phyloP scores from a whole-genome alignment of 1,284 basidiomycete genomes.

The Moesziomyces sp. region DNA sequence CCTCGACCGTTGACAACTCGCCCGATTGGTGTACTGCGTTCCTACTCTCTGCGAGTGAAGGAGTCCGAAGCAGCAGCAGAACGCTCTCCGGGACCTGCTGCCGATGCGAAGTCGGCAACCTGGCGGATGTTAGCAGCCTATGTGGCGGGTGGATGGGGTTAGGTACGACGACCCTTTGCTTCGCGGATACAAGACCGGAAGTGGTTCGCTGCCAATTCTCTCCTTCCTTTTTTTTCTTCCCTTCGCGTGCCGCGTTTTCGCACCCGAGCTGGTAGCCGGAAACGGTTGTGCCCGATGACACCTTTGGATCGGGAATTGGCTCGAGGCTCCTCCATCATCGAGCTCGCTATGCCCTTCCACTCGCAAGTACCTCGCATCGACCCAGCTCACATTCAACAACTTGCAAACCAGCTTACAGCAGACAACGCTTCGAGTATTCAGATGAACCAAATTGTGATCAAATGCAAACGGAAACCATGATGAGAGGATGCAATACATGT shows the following conservation, averaged over 20 bases:
- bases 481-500: neutral
- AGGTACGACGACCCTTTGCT: slow-evolving; percentile 10
- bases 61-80: neutral
- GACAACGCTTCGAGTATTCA: neutral
- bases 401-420: neutral
- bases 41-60: neutral
- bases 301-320: neutral
- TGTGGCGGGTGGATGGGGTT: neutral
- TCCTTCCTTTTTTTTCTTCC: slow-evolving; percentile 8
- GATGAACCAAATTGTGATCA: neutral
- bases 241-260: slow-evolving; percentile 3
- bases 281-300: neutral
- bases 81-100: too few species aligned
- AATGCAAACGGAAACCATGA: slow-evolving; percentile 1
- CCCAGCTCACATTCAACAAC: neutral
- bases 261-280: slow-evolving; percentile 25
- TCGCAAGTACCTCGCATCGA: too few species aligned
- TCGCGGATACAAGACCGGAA: slow-evolving; percentile 40
- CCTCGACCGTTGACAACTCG: neutral
- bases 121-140: neutral
- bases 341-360: neutral
- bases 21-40: neutral
- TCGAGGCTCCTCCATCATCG: neutral
- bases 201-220: slow-evolving; percentile 2
- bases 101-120: neutral